A percentile compares a stretch with the other conserved stretches of the same genome.
phyloP scores from a whole-genome alignment of 306 rosid genomes.

The Leucaena leucocephala region DNA sequence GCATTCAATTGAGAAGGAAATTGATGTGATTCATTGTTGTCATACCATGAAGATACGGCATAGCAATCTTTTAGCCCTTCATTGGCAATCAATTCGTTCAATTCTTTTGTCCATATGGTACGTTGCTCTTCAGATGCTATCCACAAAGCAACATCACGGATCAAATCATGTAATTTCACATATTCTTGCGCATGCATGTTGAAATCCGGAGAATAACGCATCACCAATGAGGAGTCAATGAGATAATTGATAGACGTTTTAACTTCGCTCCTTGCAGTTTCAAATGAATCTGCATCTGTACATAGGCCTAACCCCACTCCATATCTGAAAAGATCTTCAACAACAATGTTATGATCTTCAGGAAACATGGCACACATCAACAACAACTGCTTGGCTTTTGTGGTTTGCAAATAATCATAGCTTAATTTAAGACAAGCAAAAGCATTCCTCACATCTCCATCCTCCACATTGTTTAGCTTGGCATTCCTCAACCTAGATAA shows the following conservation, averaged over 20 bases:
- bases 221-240: not conserved
- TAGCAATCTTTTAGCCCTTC: not conserved
- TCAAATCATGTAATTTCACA: not conserved
- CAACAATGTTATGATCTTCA: not conserved
- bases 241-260: not conserved
- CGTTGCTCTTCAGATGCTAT: not conserved
- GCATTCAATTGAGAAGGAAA: not conserved
- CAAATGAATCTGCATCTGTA: not conserved
- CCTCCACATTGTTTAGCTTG: not conserved
- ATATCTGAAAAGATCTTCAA: conserved; percentile 12
- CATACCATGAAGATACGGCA: not conserved
- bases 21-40: not conserved
- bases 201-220: no score
- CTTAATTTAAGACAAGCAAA: not conserved
- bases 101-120: not conserved
- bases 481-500: not conserved
- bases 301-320: not conserved
- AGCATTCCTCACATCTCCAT: not conserved
- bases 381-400: not conserved
- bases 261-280: not conserved
- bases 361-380: not conserved
- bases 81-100: not conserved
- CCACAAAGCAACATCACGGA: not conserved
- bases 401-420: not conserved
- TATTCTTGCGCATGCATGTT: fast-evolving